Conservation (phyloP, 768 basidiomycete species). For the Collybia mongolica region DNA sequence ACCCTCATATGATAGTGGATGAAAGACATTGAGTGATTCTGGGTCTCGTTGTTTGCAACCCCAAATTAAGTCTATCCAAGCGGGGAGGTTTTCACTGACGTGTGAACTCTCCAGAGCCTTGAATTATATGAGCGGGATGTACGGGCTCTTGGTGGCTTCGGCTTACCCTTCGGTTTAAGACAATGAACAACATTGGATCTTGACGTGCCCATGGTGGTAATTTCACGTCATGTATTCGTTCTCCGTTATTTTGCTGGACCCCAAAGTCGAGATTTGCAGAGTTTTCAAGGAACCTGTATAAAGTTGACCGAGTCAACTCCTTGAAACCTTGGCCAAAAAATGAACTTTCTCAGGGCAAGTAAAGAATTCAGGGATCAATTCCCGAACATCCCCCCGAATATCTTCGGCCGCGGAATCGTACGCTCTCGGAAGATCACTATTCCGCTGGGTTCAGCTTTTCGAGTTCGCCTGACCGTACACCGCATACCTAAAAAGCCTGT, state of each 20-base stretch:
- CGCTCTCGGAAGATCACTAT: slow-evolving; percentile 74
- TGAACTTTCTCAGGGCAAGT: slow-evolving; percentile 72
- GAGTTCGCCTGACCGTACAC: not conserved
- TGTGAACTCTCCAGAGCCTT: slow-evolving; percentile 87
- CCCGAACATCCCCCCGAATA: slow-evolving; percentile 88
- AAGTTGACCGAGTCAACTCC: not conserved
- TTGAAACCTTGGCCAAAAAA: not conserved
- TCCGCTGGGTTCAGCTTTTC: not conserved
- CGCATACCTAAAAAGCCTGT: slow-evolving; percentile 74
- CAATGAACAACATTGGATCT: slow-evolving; percentile 82
- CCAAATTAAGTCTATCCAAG: slow-evolving; percentile 97
- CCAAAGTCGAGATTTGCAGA: slow-evolving; percentile 79
- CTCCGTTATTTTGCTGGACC: slow-evolving; percentile 65
- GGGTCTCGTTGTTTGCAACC: slow-evolving; percentile 81
- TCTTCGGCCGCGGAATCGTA: slow-evolving; percentile 86
- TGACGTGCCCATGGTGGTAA: slow-evolving; percentile 88
- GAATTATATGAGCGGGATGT: not conserved
- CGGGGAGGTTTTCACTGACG: slow-evolving; percentile 79
- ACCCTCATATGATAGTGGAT: slow-evolving; percentile 92
- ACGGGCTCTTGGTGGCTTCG: not conserved
- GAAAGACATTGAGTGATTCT: slow-evolving; percentile 80
- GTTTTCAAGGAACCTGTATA: slow-evolving; percentile 77
- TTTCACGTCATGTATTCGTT: slow-evolving; percentile 84
- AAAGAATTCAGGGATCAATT: slow-evolving; percentile 89
- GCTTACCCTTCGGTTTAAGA: slow-evolving; percentile 70